Percentiles rank a stretch among this genome's conserved stretches.
phyloP scores from a whole-genome alignment of 345 rosid genomes.

The Heritiera littoralis region DNA sequence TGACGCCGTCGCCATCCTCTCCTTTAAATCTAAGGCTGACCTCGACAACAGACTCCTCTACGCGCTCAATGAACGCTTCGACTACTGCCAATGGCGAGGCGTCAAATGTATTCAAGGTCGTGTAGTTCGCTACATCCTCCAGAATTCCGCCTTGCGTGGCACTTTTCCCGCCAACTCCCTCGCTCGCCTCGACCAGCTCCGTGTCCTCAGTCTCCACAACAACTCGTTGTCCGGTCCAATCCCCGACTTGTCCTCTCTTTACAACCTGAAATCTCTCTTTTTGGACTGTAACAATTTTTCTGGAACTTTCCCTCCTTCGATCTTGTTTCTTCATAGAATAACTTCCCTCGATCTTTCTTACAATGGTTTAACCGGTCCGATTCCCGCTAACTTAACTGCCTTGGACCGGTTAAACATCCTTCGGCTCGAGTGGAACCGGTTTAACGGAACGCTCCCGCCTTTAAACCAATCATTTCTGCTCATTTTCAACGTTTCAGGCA shows the following conservation, averaged over 20 bases:
- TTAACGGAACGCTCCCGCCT: conserved; percentile 72
- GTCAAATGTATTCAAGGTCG: conserved; percentile 81
- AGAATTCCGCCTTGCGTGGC: conserved; percentile 64
- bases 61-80: conserved; percentile 76
- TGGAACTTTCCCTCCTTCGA: conserved; percentile 69
- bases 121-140: conserved; percentile 67
- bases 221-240: conserved; percentile 83
- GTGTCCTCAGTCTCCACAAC: conserved; percentile 68
- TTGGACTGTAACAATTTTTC: conserved; percentile 61
- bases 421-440: conserved; percentile 62
- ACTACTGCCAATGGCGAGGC: conserved; percentile 95
- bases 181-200: conserved; percentile 89
- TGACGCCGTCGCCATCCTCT: conserved; percentile 75
- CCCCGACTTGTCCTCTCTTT: conserved; percentile 83
- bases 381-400: conserved; percentile 52
- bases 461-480: conserved; percentile 60
- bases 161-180: conserved; percentile 56
- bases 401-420: conserved; percentile 62
- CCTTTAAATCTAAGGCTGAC: conserved; percentile 88
- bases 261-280: conserved; percentile 66
- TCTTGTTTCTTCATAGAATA: conserved; percentile 62
- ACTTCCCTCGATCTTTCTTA: conserved; percentile 56
- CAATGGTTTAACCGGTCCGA: conserved; percentile 55
- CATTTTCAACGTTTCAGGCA: conserved; percentile 67
- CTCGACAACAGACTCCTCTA: conserved; percentile 69